Base-by-base conservation (phyloP, 1,284 basidiomycete species). In the Austroboletus niveus region DNA sequence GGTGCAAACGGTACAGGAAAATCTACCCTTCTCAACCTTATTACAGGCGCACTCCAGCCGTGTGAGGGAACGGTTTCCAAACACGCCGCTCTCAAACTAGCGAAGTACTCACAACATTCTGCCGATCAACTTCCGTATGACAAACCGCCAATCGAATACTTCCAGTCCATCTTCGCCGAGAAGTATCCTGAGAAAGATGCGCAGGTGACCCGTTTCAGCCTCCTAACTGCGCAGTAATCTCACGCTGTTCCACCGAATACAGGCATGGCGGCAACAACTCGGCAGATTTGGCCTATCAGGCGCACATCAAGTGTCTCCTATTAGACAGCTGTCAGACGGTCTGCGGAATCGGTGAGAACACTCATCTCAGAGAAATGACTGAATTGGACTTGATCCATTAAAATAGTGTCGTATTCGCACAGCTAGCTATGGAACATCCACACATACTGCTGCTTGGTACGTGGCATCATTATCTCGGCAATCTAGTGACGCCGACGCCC, bases 1-100 rank as follows among this genome's bases (percentile, higher is more conserved):
- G 96, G 97, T 54, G 94, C 95, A 59, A 99, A 99, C 76, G 96
- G 96, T 70, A 89, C 96, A 32, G 96, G 96, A 57, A 99, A 99
- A 72, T 98, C 96, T 34, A 99, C 96, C 8, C 84, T 99, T 47
- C 82, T 99, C 42, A 88, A 98, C 77, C 84, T 99, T 53, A 94
- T 99, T 73, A 98, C 91, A 9, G 82, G 92, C 47, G 80, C 70
- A 14, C 80, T 97, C 35, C 86, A 89, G 61, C 94, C 97, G 2
- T 75, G 74, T 54, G 83, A 92, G 67, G 96, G 96, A 47, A 90
- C 90, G 24, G 72, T 99, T 60, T 89, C 88, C 47, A 92, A 93
- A 62, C 96, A 99, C 72, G 78, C 89, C 47, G 82, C 80, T 35
- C 80, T 99, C 63, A 99, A 99, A 75, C 85, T 99, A 55, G 94